These are phyloP conservation scores for Musa acuminata DNA, from an alignment of 176 grass and related monocot genomes.

Conservation along the genomic window DNA sequence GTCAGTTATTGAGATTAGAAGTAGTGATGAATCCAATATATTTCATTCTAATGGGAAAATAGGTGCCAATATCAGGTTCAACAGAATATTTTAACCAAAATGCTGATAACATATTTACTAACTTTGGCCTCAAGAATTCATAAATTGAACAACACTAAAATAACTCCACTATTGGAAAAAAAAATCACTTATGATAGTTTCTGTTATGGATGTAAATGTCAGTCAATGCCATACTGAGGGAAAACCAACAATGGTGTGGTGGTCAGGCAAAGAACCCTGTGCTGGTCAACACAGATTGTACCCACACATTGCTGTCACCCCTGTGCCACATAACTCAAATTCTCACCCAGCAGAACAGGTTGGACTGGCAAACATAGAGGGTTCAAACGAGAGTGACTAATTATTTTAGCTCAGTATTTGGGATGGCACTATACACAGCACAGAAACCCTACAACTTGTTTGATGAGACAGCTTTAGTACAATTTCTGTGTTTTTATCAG, in stretches of 20 bases:
- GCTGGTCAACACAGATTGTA: not conserved
- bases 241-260: too few species aligned
- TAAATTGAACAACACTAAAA: not conserved
- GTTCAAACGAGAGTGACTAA: not conserved
- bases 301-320: not conserved
- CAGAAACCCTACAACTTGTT: too few species aligned
- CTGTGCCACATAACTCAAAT: not conserved
- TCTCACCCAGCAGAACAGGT: not conserved
- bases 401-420: too few species aligned
- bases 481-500: too few species aligned
- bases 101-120: not conserved
- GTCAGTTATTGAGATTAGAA: not conserved
- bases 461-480: too few species aligned
- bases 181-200: too few species aligned
- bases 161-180: not conserved
- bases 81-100: not conserved
- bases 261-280: too few species aligned
- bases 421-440: too few species aligned
- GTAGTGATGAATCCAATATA: not conserved
- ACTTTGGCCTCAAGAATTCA: not conserved
- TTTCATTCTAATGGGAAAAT: not conserved
- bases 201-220: too few species aligned
- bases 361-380: not conserved
- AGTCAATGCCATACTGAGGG: too few species aligned
- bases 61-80: not conserved